Conservation (phyloP, 2,329 filamentous ascomycete genomes). For the Macroventuria anomochaeta region DNA sequence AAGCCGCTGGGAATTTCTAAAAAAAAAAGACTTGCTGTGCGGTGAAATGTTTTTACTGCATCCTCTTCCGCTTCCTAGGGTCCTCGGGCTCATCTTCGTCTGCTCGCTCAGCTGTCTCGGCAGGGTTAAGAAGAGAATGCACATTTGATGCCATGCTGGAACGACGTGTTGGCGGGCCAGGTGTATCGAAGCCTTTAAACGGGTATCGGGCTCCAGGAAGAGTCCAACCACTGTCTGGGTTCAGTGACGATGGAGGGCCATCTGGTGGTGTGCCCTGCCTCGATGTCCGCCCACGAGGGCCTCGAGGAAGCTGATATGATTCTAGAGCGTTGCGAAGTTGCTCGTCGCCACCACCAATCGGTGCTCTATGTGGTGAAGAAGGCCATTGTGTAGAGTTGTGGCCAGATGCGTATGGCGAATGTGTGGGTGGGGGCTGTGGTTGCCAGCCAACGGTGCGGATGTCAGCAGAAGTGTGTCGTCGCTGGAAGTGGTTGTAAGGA, state of each 20-base stretch:
- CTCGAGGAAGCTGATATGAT: slow-evolving; percentile 70
- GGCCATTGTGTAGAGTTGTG: slow-evolving; percentile 69
- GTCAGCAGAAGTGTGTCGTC: slow-evolving; percentile 93
- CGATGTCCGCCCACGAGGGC: slow-evolving; percentile 56
- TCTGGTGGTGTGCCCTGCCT: slow-evolving; percentile 63
- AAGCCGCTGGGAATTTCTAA: neutral
- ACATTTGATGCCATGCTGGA: slow-evolving; percentile 76
- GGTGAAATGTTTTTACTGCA: slow-evolving; percentile 39
- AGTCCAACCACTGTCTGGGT: slow-evolving; percentile 63
- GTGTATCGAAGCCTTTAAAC: slow-evolving; percentile 58
- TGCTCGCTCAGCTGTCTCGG: slow-evolving; percentile 69
- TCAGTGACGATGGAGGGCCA: slow-evolving; percentile 57
- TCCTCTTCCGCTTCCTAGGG: slow-evolving; percentile 66
- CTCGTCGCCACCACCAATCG: slow-evolving; percentile 66
- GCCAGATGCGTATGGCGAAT: slow-evolving; percentile 72
- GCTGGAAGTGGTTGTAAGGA: slow-evolving; percentile 70
- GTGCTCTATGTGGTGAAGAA: slow-evolving; percentile 64
- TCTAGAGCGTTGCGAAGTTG: slow-evolving; percentile 71
- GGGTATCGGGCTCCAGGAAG: slow-evolving; percentile 59
- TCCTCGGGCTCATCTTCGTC: slow-evolving; percentile 68
- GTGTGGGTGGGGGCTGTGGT: slow-evolving; percentile 58
- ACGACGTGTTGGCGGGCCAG: slow-evolving; percentile 68
- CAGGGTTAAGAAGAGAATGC: slow-evolving; percentile 70
- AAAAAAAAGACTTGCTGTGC: neutral
- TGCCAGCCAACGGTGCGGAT: slow-evolving; percentile 76